Conservation (phyloP, 1,139 yeast species). For the Protomyces inouyei region DNA sequence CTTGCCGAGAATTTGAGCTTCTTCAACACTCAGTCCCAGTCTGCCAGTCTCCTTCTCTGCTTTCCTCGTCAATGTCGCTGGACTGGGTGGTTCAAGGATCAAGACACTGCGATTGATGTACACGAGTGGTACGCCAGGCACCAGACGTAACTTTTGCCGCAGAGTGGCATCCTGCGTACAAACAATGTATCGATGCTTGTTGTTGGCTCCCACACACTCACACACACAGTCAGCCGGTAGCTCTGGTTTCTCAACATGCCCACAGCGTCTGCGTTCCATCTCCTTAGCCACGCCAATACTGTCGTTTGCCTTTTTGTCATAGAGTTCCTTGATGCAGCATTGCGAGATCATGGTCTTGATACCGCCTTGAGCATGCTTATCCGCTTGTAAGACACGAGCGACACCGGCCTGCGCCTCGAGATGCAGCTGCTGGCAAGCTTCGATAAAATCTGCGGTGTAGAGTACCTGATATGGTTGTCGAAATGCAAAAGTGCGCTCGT, state of each 20-base stretch:
- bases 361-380: slow-evolving; percentile 57
- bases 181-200: slow-evolving; percentile 83
- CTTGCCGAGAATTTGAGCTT: slow-evolving; percentile 20
- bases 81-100: slow-evolving; percentile 91
- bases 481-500: slow-evolving; percentile 80
- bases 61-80: slow-evolving; percentile 58
- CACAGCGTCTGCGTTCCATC: slow-evolving; percentile 74
- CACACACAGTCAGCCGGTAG: slow-evolving; percentile 72
- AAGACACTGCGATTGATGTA: slow-evolving; percentile 87
- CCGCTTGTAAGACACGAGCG: slow-evolving; percentile 50
- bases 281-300: slow-evolving; percentile 76
- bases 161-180: slow-evolving; percentile 74
- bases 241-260: slow-evolving; percentile 48
- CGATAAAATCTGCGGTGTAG: slow-evolving; percentile 73
- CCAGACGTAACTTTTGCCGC: slow-evolving; percentile 59
- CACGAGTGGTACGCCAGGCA: slow-evolving; percentile 87
- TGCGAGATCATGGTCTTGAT: slow-evolving; percentile 93
- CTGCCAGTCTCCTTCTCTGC: slow-evolving; percentile 57
- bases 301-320: slow-evolving; percentile 52
- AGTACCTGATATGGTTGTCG: slow-evolving; percentile 86
- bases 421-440: slow-evolving; percentile 59
- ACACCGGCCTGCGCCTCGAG: slow-evolving; percentile 75
- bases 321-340: slow-evolving; percentile 85
- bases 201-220: slow-evolving; percentile 66
- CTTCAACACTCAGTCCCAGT: slow-evolving; percentile 39